A percentile compares a stretch with the other conserved stretches of the same genome.
These are phyloP conservation scores for Begonia fuchsioides DNA, from an alignment of 306 rosid species.

Conservation along the genomic window DNA sequence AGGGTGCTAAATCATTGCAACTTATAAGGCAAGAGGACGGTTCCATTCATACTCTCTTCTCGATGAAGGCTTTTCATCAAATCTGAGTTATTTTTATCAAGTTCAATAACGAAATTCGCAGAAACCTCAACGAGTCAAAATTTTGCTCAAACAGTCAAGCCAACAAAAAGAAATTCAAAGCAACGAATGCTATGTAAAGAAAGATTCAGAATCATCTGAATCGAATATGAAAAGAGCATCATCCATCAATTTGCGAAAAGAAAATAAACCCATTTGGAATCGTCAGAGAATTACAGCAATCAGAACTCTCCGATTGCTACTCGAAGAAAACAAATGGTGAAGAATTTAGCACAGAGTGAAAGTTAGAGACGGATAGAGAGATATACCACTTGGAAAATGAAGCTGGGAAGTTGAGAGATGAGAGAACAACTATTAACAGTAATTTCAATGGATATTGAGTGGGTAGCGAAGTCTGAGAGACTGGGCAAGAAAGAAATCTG, in stretches of 20 bases:
- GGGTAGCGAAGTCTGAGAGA: constrained; percentile 9
- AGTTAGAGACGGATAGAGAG: background rate
- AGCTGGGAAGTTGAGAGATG: constrained; percentile 13
- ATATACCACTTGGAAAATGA: constrained; percentile 29
- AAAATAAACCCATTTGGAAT: too few species aligned
- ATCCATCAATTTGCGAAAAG: too few species aligned
- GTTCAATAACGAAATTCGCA: background rate
- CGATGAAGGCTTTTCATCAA: too few species aligned
- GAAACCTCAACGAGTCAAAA: background rate
- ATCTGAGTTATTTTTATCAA: background rate
- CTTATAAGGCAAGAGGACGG: too few species aligned
- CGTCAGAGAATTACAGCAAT: background rate
- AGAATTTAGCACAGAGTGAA: too few species aligned
- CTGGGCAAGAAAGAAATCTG: constrained; percentile 26
- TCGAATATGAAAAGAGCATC: too few species aligned
- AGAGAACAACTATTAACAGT: constrained; percentile 11
- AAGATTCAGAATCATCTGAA: too few species aligned
- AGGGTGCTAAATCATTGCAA: too few species aligned
- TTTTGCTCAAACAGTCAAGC: too few species aligned
- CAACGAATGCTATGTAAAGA: too few species aligned
- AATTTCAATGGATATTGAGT: constrained; percentile 5
- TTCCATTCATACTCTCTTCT: too few species aligned
- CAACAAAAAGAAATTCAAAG: too few species aligned
- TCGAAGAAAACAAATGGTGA: background rate
- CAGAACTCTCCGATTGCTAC: background rate